Conservation (phyloP, 768 basidiomycete species). For the Boletus rubroflammeus region DNA sequence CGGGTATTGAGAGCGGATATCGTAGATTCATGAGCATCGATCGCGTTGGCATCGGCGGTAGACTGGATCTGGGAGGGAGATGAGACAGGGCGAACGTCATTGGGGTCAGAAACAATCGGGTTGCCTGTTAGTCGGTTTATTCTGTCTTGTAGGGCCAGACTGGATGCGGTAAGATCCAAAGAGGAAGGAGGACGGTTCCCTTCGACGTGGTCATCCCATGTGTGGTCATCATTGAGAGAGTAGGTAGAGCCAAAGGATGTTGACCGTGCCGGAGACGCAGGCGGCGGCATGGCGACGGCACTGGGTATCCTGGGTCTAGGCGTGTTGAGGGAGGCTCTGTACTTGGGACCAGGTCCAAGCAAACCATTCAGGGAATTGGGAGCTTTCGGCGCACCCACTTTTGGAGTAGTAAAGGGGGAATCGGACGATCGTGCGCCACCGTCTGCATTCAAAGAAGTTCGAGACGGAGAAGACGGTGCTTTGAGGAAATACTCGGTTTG, state of each 20-base stretch:
- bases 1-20: conserved; percentile 30
- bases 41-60: conserved; percentile 28
- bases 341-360: conserved; percentile 24
- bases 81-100: conserved; percentile 14
- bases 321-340: conserved; percentile 40
- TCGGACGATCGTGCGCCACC: conserved; percentile 34
- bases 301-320: conserved; percentile 68
- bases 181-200: conserved; percentile 22
- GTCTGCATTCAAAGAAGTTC: conserved; percentile 37
- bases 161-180: conserved; percentile 37
- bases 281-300: conserved; percentile 78
- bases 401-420: conserved; percentile 71
- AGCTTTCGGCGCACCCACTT: conserved; percentile 39
- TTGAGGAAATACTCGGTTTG: conserved; percentile 21
- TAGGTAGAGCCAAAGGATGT: conserved; percentile 35
- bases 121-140: conserved; percentile 43
- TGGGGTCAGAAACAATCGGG: conserved; percentile 14
- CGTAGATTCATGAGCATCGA: conserved; percentile 14
- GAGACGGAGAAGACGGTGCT: conserved; percentile 35
- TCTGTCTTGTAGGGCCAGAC: conserved; percentile 45
- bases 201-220: conserved; percentile 9
- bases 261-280: conserved; percentile 53
- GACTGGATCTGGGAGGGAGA: conserved; percentile 37
- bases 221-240: conserved; percentile 35
- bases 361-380: conserved; percentile 10